Evolutionary conservation across 1,284 basidiomycete species (phyloP).

Genomic region (Volvariella volvacea): DNA sequence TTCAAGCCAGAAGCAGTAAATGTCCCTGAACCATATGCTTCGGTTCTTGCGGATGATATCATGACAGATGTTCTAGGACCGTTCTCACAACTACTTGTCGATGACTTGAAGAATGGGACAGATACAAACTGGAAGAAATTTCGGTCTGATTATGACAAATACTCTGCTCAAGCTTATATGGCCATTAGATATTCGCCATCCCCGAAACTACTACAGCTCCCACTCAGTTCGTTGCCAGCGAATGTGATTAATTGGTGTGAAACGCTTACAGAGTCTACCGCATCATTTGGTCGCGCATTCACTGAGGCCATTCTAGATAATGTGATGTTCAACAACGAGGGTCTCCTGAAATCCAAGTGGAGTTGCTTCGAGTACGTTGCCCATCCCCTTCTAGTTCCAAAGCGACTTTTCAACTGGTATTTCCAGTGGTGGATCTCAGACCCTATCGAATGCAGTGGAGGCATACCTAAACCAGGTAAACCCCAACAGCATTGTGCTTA

Average conservation of each 20-base stretch:
- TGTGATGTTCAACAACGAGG: slow-evolving; percentile 12
- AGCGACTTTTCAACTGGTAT: background rate
- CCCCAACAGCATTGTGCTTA: slow-evolving; percentile 5
- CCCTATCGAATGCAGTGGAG: slow-evolving; percentile 4
- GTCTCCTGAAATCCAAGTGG: background rate
- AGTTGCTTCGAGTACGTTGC: slow-evolving; percentile 5
- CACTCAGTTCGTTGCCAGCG: slow-evolving; percentile 6
- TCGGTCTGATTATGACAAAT: slow-evolving; percentile 13
- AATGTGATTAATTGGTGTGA: slow-evolving; percentile 17
- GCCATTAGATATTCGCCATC: background rate
- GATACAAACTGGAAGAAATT: slow-evolving; percentile 13
- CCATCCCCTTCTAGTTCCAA: background rate
- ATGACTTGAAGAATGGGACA: slow-evolving; percentile 12
- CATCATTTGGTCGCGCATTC: slow-evolving; percentile 14
- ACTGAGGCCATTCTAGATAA: slow-evolving; percentile 15
- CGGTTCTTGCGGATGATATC: background rate
- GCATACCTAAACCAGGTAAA: slow-evolving; percentile 3
- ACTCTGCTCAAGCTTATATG: slow-evolving; percentile 17
- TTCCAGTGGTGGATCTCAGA: slow-evolving; percentile 9
- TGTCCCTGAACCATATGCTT: background rate
- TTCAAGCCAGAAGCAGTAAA: background rate
- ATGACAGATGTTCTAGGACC: slow-evolving; percentile 12
- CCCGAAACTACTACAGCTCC: slow-evolving; percentile 5
- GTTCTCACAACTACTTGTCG: slow-evolving; percentile 8
- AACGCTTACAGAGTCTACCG: slow-evolving; percentile 15